Base-by-base conservation (phyloP, 306 rosid species). In the Castanea sativa region DNA sequence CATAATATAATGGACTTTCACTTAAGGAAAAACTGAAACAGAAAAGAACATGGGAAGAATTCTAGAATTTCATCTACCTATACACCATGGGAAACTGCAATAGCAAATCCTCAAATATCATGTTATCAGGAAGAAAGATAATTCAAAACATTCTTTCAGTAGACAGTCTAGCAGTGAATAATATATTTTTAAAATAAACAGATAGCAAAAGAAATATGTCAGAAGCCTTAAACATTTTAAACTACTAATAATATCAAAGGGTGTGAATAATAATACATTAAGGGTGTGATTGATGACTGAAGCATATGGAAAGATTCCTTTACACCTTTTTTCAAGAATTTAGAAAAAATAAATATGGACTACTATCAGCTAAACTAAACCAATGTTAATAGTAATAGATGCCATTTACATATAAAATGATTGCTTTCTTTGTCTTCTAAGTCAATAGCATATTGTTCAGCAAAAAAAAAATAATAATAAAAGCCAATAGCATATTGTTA, bases 1-100 rank as follows among this genome's bases (percentile, higher is more conserved):
- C 30, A 61, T 20, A 70, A 71, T 73, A 71, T 72, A 69, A 74
- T 58, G 73, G 68, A 38, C 70, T 80, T 57, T 20, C 35, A 25
- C 74, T 20, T 13, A 45, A 45, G n/a, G 25, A 35, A 27, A 14
- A 8, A 60, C 2, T 27, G 21, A n/a, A 65, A 16, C 23, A 7
- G 9, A 5, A 33, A 19, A 67, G 15, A 21, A 58, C 11, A 58
- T 58, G 32, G 32, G 32, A 49, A 63, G 69, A 63, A 63, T 30
- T 14, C 21, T 15, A 63, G 69, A 6, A 29, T 29, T 58, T 58
- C 38, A 63, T 63, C 69, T 29, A 29, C 29, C n/a, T 60, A 25
- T 30, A 27, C 10, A 16, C 2, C 43, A 63, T 5, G 69, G 41
- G 20, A 14, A 29, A 63, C 43, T 30, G 38, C 14, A 38, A 63